These are phyloP conservation scores for Dryadomyces sulphureus DNA, from an alignment of 2,329 filamentous ascomycete genomes.

Conservation along the genomic window DNA sequence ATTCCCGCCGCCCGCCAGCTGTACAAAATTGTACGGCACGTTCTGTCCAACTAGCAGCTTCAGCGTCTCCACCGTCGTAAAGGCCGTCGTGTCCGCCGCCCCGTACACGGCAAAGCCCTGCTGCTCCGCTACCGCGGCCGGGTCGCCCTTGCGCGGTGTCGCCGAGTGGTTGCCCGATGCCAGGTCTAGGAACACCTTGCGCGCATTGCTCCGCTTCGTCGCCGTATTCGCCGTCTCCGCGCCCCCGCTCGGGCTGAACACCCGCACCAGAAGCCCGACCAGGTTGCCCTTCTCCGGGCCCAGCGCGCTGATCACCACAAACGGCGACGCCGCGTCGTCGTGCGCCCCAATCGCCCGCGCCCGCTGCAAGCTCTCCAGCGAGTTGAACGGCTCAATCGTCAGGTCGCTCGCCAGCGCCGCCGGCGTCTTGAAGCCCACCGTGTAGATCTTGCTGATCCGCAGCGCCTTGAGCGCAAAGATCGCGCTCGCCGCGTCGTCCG, in stretches of 20 bases:
- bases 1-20: conserved; percentile 46
- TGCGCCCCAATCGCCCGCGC: conserved; percentile 29
- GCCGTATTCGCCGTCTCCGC: conserved; percentile 15
- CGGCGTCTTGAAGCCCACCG: conserved; percentile 62
- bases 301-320: conserved; percentile 68
- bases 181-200: conserved; percentile 69
- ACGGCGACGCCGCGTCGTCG: conserved; percentile 42
- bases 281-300: conserved; percentile 65
- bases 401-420: conserved; percentile 48
- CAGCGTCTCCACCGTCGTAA: conserved; percentile 71
- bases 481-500: conserved; percentile 62
- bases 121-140: conserved; percentile 52
- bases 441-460: conserved; percentile 66
- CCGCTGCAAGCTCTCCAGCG: conserved; percentile 46
- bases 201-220: conserved; percentile 18
- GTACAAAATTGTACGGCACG: conserved; percentile 75
- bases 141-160: conserved; percentile 48
- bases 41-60: conserved; percentile 71
- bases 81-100: conserved; percentile 65
- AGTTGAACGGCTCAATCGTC: conserved; percentile 66
- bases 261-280: conserved; percentile 61
- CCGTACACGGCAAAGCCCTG: conserved; percentile 71
- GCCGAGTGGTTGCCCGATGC: conserved; percentile 32
- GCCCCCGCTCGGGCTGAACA: conserved; percentile 42
- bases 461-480: conserved; percentile 69